Percentiles rank a stretch among this genome's conserved stretches.
phyloP scores from a whole-genome alignment of 176 grass and related monocot species.

The Elaeis guineensis region DNA sequence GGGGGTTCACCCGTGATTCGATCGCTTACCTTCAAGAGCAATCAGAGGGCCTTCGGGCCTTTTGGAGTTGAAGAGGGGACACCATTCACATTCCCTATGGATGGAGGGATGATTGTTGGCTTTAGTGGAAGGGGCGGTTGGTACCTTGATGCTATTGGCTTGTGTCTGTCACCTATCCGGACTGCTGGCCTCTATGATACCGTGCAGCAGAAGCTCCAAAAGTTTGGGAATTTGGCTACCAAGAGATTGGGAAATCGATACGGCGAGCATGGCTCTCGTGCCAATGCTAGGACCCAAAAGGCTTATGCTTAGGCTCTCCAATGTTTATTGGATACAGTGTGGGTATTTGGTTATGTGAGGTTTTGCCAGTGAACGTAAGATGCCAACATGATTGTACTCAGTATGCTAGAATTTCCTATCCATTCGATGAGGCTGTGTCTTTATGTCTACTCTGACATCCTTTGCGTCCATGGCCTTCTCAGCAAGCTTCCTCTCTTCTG shows the following conservation, averaged over 20 bases:
- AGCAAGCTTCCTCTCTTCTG: too few relatives aligned
- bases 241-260: constrained; percentile 3
- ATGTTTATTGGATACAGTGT: too few relatives aligned
- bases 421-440: too few relatives aligned
- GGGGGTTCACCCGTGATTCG: constrained; percentile 31
- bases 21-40: constrained; percentile 32
- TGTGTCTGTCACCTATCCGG: constrained; percentile 20
- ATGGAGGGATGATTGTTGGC: constrained; percentile 31
- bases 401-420: too few relatives aligned
- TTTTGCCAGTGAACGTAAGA: too few relatives aligned
- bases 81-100: constrained; percentile 26
- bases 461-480: too few relatives aligned
- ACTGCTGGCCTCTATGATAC: constrained; percentile 6
- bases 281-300: background rate
- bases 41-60: constrained; percentile 13
- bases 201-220: constrained; percentile 9
- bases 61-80: background rate
- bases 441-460: too few relatives aligned
- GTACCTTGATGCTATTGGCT: constrained; percentile 40
- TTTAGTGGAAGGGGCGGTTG: constrained; percentile 32
- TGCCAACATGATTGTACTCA: too few relatives aligned
- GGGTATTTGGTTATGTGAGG: too few relatives aligned
- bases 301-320: background rate
- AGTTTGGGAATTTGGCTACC: constrained; percentile 19
- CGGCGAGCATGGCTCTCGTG: background rate